A percentile compares a stretch with the other conserved stretches of the same genome.
Conservation (phyloP, 805 yeast species). For the Trichomonascus vanleenenianus region DNA sequence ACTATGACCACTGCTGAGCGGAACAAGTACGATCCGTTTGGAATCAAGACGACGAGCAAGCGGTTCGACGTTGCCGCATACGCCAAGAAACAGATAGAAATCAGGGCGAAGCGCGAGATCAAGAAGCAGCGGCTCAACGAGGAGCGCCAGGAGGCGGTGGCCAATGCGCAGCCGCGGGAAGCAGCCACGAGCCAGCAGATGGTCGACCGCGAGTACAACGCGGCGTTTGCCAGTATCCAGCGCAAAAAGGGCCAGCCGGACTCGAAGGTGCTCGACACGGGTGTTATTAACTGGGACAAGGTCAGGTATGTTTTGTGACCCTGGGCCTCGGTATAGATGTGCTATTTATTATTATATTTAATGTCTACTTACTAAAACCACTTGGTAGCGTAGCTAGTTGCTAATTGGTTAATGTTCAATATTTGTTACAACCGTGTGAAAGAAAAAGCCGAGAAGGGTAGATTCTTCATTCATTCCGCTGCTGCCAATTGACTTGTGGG, state of each 20-base stretch:
- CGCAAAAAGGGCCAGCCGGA: slow-evolving; percentile 4
- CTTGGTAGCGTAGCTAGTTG: no score
- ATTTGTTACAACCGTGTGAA: no score
- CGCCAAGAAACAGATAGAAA: slow-evolving; percentile 3
- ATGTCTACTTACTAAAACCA: no score
- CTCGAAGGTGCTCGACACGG: slow-evolving; percentile 7
- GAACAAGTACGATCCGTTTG: slow-evolving; percentile 11
- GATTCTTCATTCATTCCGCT: no score
- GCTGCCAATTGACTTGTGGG: no score
- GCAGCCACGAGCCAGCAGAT: neutral
- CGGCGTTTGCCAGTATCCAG: slow-evolving; percentile 9
- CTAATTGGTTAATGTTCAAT: no score
- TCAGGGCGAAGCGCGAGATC: slow-evolving; percentile 8
- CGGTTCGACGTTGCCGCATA: slow-evolving; percentile 11
- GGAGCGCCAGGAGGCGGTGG: neutral
- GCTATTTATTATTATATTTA: neutral
- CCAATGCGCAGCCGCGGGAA: neutral
- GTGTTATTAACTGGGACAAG: slow-evolving; percentile 10
- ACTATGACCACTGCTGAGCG: slow-evolving; percentile 5
- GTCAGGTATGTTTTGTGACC: slow-evolving; percentile 2
- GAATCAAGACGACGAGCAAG: slow-evolving; percentile 5
- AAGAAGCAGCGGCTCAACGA: slow-evolving; percentile 1
- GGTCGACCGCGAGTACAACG: slow-evolving; percentile 8
- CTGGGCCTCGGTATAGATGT: neutral
- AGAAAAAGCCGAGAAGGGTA: no score